A percentile compares a stretch with the other conserved stretches of the same genome.
These are phyloP conservation scores for Hypoxylon crocopeplum DNA, from an alignment of 495 filamentous ascomycete genomes.

Conservation along the genomic window DNA sequence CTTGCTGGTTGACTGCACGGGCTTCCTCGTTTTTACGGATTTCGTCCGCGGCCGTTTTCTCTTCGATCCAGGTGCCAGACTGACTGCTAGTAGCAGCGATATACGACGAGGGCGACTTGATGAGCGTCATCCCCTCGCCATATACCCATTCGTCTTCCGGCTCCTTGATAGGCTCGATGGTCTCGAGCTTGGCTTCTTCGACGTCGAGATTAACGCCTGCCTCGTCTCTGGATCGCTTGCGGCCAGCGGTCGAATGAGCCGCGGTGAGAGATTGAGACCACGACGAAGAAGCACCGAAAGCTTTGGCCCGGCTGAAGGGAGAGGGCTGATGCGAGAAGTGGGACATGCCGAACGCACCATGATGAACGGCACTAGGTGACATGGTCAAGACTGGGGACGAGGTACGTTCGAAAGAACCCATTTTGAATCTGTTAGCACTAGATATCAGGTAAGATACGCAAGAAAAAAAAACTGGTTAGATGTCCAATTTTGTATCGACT, in stretches of 20 bases:
- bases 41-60: conserved; percentile 59
- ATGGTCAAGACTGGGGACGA: conserved; percentile 61
- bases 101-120: conserved; percentile 69
- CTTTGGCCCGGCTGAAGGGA: conserved; percentile 48
- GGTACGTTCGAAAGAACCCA: conserved; percentile 56
- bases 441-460: conserved; percentile 41
- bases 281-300: conserved; percentile 23
- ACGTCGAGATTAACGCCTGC: conserved; percentile 63
- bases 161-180: conserved; percentile 51
- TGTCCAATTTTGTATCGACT: conserved; percentile 9
- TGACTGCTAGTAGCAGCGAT: conserved; percentile 72
- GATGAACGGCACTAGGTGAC: conserved; percentile 53
- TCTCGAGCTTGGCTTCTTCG: conserved; percentile 44
- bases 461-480: conserved; percentile 36
- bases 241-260: conserved; percentile 55
- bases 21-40: conserved; percentile 49
- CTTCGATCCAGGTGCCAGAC: conserved; percentile 81
- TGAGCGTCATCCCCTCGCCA: conserved; percentile 77
- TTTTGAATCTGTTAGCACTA: conserved; percentile 49
- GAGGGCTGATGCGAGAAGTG: conserved; percentile 49
- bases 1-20: conserved; percentile 49
- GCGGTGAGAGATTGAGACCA: conserved; percentile 19
- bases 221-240: conserved; percentile 71
- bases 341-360: conserved; percentile 52
- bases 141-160: conserved; percentile 65